Base-by-base conservation (phyloP, 768 basidiomycete genomes). In the Amanita pseudoporphyria region DNA sequence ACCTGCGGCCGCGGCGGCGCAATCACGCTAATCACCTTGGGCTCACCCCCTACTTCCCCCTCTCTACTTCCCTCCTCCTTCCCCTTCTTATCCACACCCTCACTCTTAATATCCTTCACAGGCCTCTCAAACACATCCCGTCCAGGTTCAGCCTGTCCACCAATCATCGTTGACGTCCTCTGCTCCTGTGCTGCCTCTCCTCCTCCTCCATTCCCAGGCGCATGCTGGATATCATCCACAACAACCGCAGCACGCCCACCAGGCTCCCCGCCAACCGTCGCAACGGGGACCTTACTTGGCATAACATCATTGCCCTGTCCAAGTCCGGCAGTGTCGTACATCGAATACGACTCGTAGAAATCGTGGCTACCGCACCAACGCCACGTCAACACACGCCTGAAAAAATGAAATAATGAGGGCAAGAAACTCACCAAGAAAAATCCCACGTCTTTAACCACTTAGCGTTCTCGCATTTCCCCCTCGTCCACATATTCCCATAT, bases 351-450 rank as follows among this genome's bases (percentile, higher is more conserved):
- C n/a, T n/a, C n/a, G n/a, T n/a, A n/a, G n/a, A n/a, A n/a, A n/a
- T n/a, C n/a, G n/a, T n/a, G n/a, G n/a, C n/a, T n/a, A n/a, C n/a
- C n/a, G n/a, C n/a, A n/a, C n/a, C n/a, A 36, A 7, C 21, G n/a
- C 47, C 18, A 52, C n/a, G 45, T 42, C 38, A 53, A 26, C 14
- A 24, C 22, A 35, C 26, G 13, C 24, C 26, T 9, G 7, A 42
- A 9, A 43, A 49, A 36, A 1, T 26, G 47, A 10, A 44, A n/a
- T 98, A 95, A 62, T 98, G 95, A 18, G 98, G 68, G 78, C 98
- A 99, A 40, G 98, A n/a, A n/a, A n/a, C n/a, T n/a, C n/a, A n/a
- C n/a, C n/a, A n/a, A n/a, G n/a, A n/a, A n/a, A n/a, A n/a, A n/a
- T n/a, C n/a, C n/a, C n/a, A n/a, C n/a, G n/a, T n/a, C n/a, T n/a